Conservation (phyloP, 345 rosid genomes). For the Triadica sebifera region DNA sequence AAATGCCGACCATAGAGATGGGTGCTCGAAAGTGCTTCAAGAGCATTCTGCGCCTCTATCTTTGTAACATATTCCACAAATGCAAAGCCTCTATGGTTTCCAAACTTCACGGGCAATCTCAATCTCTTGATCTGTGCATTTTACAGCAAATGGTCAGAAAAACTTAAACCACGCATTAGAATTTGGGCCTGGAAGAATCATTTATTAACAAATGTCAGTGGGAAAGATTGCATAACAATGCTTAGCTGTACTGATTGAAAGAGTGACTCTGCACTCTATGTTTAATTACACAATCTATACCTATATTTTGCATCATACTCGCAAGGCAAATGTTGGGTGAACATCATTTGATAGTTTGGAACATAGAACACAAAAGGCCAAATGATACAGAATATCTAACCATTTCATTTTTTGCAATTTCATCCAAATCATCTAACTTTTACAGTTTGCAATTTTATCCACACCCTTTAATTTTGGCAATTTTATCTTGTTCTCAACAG, state of each 20-base stretch:
- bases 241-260: background rate
- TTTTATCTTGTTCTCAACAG: too few relatives aligned
- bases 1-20: slow-evolving; percentile 87
- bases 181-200: background rate
- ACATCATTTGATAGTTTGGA: background rate
- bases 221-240: background rate
- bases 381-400: too few relatives aligned
- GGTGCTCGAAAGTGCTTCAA: slow-evolving; percentile 63
- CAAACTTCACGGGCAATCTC: slow-evolving; percentile 78
- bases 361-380: too few relatives aligned
- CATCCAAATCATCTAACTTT: too few relatives aligned
- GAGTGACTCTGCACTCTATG: background rate
- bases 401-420: background rate
- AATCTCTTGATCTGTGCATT: slow-evolving; percentile 69
- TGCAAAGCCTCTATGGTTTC: slow-evolving; percentile 76
- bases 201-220: background rate
- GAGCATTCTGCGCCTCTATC: slow-evolving; percentile 82
- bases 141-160: slow-evolving; percentile 4
- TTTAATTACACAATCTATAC: background rate
- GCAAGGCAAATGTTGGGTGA: background rate
- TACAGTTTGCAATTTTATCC: too few relatives aligned
- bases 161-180: background rate
- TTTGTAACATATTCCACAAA: slow-evolving; percentile 85
- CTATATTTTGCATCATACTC: background rate
- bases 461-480: too few relatives aligned